A percentile compares a stretch with the other conserved stretches of the same genome.
Evolutionary conservation across 129 eudicot species (phyloP).

Genomic region (Artemisia tridentata): DNA sequence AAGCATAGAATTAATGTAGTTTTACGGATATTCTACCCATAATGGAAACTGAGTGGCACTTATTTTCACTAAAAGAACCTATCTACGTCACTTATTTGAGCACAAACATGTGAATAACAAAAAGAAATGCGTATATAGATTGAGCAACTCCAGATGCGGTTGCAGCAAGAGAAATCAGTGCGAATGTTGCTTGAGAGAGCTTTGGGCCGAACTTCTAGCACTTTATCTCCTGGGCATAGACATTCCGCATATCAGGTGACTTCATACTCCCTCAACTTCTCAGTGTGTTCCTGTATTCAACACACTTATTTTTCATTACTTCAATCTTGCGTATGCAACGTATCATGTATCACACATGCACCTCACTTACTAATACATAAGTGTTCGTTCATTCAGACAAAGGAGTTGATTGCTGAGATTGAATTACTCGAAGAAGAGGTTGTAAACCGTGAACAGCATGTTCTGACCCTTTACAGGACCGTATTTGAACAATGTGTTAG

Average conservation of each 20-base stretch:
- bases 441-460: conserved; percentile 81
- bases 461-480: conserved; percentile 78
- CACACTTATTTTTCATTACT: no score
- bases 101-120: conserved; percentile 17
- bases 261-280: not conserved
- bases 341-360: conserved; percentile 14
- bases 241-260: conserved; percentile 74
- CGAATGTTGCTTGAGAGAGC: conserved; percentile 82
- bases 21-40: not conserved
- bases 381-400: conserved; percentile 45
- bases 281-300: no score
- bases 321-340: no score
- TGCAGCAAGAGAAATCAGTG: conserved; percentile 88
- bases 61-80: no score
- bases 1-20: conserved; percentile 33
- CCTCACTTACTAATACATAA: conserved; percentile 18
- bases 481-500: conserved; percentile 72
- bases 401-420: conserved; percentile 80
- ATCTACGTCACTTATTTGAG: not conserved
- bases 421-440: conserved; percentile 91
- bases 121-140: conserved; percentile 41
- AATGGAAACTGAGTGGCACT: no score
- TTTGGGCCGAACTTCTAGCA: conserved; percentile 85
- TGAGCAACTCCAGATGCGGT: conserved; percentile 61
- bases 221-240: conserved; percentile 86